phyloP scores from a whole-genome alignment of 2,329 filamentous ascomycete species.

The Sordariomycetes sp. region DNA sequence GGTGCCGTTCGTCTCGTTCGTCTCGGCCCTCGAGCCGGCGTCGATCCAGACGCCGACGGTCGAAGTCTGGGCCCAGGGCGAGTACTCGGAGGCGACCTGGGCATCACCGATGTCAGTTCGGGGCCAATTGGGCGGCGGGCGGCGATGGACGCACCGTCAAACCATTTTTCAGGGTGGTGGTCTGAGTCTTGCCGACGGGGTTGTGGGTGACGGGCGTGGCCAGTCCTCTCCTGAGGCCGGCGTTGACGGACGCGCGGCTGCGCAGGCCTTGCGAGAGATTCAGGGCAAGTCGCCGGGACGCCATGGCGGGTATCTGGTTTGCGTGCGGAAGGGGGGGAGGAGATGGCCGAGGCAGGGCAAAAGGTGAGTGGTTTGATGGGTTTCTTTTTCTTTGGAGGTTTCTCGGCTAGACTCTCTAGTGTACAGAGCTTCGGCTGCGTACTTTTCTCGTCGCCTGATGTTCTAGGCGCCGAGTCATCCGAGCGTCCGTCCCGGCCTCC shows the following conservation, averaged over 20 bases:
- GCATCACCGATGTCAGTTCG: slow-evolving; percentile 1
- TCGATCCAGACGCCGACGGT: slow-evolving; percentile 99
- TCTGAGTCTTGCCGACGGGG: slow-evolving; percentile 72
- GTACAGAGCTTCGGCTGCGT: slow-evolving; percentile 22
- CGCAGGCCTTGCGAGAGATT: slow-evolving; percentile 86
- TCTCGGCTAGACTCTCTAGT: slow-evolving; percentile 16
- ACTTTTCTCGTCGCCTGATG: slow-evolving; percentile 26
- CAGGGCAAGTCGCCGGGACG: slow-evolving; percentile 92
- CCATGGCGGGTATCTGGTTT: slow-evolving; percentile 51
- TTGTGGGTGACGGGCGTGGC: slow-evolving; percentile 62
- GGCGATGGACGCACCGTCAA: slow-evolving; percentile 57
- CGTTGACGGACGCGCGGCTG: slow-evolving; percentile 71
- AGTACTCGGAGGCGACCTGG: slow-evolving; percentile 95
- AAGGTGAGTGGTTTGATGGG: slow-evolving; percentile 12
- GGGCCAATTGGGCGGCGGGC: slow-evolving; percentile 12
- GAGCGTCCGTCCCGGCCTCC: slow-evolving; percentile 20
- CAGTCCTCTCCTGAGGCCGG: slow-evolving; percentile 72
- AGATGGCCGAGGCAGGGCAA: slow-evolving; percentile 4
- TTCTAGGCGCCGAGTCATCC: slow-evolving; percentile 16
- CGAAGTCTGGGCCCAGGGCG: slow-evolving; percentile 94
- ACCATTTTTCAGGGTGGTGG: slow-evolving; percentile 92
- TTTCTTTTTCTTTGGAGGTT: slow-evolving; percentile 22
- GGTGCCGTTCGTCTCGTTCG: slow-evolving; percentile 95
- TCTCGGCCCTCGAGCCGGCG: slow-evolving; percentile 95
- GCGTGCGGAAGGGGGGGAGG: slow-evolving; percentile 24